Base-by-base conservation (phyloP, 441 rosid genomes). In the Populus tomentosa region DNA sequence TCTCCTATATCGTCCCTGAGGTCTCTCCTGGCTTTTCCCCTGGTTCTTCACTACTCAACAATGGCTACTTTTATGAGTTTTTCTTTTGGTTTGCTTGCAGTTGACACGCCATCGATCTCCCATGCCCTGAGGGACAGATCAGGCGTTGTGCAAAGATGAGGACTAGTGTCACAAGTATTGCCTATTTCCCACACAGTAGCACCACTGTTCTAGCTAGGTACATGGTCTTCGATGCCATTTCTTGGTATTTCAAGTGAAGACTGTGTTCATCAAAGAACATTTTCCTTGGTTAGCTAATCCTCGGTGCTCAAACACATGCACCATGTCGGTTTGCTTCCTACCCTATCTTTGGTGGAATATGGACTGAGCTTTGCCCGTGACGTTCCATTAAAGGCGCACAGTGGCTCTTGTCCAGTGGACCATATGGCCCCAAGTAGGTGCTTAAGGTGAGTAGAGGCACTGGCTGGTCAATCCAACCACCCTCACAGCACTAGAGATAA, bases 11-110 rank as follows among this genome's bases (percentile, higher is more conserved):
- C 30, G 24, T 32, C 53, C 26, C 30, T 26, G 14, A 63, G 76
- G 35, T 33, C 75, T 75, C 56, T 50, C 30, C 20, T 28, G 67
- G 71, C 80, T 77, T 76, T 76, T 76, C 13, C 1, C 4, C 59
- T 74, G n/a, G 28, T 13, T 3, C 59, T 65, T 75, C 46, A 23
- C 61, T 13, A 23, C 61, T 46, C 62, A 69, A 59, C 35, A 69
- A 59, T 76, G 66, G 10, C 63, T 35, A 21, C 42, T 36, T 69
- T 23, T 10, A 2, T 14, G 20, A 11, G 14, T 67, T 69, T 23
- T 20, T 35, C 59, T 21, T 75, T 68, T 3, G 2, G 13, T 33
- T 69, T 69, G 78, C 67, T 33, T 73, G 21, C 16, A 35, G n/a
- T 73, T 21, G 59, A 73, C 76, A 63, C 76, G 21, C 23, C 10